Conservation (phyloP, 2,329 filamentous ascomycete genomes). For the Hypoxylon sp. region DNA sequence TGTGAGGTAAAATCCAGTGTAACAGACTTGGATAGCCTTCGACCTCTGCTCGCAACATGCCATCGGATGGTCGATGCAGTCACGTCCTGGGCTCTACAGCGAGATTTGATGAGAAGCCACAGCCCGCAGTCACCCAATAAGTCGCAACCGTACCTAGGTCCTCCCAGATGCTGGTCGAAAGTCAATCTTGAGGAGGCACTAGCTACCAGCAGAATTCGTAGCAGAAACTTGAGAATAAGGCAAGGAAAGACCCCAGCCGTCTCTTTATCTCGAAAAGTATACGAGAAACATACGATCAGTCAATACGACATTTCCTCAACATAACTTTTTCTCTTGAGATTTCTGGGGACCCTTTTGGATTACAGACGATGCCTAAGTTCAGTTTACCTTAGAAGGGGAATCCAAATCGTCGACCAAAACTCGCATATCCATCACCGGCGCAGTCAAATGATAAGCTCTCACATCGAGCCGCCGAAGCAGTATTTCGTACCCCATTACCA, state of each 20-base stretch:
- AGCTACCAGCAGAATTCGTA: slow-evolving; percentile 6
- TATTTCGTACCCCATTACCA: slow-evolving; percentile 51
- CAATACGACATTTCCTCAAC: slow-evolving; percentile 47
- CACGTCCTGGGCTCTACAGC: background rate
- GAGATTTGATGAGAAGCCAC: slow-evolving; percentile 10
- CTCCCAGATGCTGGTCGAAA: background rate
- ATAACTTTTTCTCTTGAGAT: slow-evolving; percentile 49
- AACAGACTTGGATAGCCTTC: background rate
- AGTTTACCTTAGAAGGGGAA: slow-evolving; percentile 60
- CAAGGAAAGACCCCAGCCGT: slow-evolving; percentile 34
- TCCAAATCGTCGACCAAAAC: slow-evolving; percentile 55
- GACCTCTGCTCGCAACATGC: background rate
- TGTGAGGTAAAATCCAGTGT: slow-evolving; percentile 60
- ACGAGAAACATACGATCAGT: slow-evolving; percentile 36
- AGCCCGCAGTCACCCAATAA: background rate
- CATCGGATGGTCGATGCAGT: background rate
- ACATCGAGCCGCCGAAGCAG: slow-evolving; percentile 51
- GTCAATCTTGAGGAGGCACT: background rate
- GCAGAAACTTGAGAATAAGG: slow-evolving; percentile 2
- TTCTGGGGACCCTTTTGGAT: slow-evolving; percentile 54
- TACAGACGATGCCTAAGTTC: slow-evolving; percentile 59
- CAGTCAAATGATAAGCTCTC: slow-evolving; percentile 42
- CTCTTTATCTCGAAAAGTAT: slow-evolving; percentile 24
- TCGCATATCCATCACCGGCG: slow-evolving; percentile 48
- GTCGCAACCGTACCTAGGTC: background rate